Percentiles rank a stretch among this genome's conserved stretches.
Conservation (phyloP, 805 yeast genomes). For the Pichia sporocuriosa region DNA sequence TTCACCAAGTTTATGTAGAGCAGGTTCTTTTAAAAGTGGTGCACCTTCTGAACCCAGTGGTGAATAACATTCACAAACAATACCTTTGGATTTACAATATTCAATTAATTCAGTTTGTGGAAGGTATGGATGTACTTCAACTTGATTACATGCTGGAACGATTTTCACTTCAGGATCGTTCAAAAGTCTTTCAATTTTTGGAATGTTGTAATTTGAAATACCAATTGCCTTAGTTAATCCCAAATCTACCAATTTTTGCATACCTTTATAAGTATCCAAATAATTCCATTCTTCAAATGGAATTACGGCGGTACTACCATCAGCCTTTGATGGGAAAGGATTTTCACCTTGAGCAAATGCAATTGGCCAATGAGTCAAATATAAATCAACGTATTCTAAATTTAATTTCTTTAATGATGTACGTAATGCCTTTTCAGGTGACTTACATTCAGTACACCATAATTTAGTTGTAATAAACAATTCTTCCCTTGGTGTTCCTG, state of each 20-base stretch:
- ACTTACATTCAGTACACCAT: constrained; percentile 36
- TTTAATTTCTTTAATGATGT: constrained; percentile 35
- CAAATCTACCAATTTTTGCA: constrained; percentile 52
- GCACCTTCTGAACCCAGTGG: constrained; percentile 64
- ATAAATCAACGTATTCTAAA: constrained; percentile 57
- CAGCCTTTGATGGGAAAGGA: constrained; percentile 32
- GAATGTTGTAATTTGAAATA: constrained; percentile 64
- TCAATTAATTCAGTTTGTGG: constrained; percentile 58
- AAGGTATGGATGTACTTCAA: constrained; percentile 68
- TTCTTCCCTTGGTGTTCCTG: constrained; percentile 42
- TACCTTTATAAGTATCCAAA: constrained; percentile 59
- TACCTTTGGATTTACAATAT: constrained; percentile 46
- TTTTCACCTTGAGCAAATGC: constrained; percentile 33
- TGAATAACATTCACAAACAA: constrained; percentile 66
- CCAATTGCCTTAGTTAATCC: constrained; percentile 65
- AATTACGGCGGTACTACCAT: constrained; percentile 33
- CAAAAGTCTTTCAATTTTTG: constrained; percentile 47
- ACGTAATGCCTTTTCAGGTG: constrained; percentile 37
- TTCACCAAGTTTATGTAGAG: constrained; percentile 38
- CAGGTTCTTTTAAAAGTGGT: constrained; percentile 42
- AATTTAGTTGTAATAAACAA: constrained; percentile 71
- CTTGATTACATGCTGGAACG: constrained; percentile 70
- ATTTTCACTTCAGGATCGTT: constrained; percentile 38
- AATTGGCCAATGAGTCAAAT: constrained; percentile 63
- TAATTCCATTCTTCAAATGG: constrained; percentile 74